Percentiles rank a stretch among this genome's conserved stretches.
Evolutionary conservation across 2,329 filamentous ascomycete species (phyloP).

Genomic region (Arthrobotrys sinensis): DNA sequence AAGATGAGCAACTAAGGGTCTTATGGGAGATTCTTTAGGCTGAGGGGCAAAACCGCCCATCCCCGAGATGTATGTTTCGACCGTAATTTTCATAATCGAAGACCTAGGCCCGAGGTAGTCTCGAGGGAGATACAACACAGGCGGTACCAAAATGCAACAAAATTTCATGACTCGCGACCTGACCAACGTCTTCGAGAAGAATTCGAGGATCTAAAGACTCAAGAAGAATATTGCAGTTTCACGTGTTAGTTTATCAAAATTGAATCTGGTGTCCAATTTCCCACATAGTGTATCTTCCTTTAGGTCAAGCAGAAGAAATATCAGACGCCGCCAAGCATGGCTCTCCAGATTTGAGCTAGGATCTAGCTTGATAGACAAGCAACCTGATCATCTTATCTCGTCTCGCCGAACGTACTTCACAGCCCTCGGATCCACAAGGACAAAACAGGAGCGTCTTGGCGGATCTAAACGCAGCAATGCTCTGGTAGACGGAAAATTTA

Average conservation of each 20-base stretch:
- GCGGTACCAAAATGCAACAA: too few relatives aligned
- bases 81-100: too few relatives aligned
- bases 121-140: too few relatives aligned
- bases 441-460: constrained; percentile 52
- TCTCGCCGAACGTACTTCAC: constrained; percentile 2
- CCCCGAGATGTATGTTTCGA: too few relatives aligned
- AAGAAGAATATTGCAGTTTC: neutral
- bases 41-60: neutral
- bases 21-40: neutral
- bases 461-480: neutral
- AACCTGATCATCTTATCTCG: constrained; percentile 35
- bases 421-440: constrained; percentile 38
- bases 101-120: too few relatives aligned
- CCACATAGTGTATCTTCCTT: neutral
- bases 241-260: neutral
- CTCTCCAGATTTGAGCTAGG: constrained; percentile 25
- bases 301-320: constrained; percentile 33
- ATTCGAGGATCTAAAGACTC: neutral
- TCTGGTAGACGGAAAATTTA: constrained; percentile 43
- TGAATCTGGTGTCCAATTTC: neutral
- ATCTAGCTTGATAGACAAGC: constrained; percentile 3
- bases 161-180: too few relatives aligned
- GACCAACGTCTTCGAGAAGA: neutral
- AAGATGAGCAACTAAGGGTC: neutral
- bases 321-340: constrained; percentile 45